A percentile compares a stretch with the other conserved stretches of the same genome.
Evolutionary conservation across 1,139 yeast species (phyloP).

Genomic region (Geotrichum histeridarum): DNA sequence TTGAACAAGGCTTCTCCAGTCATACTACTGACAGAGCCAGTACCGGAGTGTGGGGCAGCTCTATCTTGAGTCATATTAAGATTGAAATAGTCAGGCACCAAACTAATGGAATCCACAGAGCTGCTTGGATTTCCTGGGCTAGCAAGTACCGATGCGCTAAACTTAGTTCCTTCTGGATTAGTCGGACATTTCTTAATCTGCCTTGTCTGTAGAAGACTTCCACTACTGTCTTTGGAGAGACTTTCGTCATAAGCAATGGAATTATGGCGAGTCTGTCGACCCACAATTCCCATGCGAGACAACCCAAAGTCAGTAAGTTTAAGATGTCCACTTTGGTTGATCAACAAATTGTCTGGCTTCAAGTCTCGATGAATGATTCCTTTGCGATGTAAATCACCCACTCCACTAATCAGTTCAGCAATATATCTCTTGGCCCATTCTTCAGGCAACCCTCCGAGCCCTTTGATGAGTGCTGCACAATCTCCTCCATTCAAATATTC

Average conservation of each 20-base stretch:
- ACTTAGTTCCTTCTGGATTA: not conserved
- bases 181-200: not conserved
- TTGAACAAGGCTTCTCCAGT: constrained; percentile 16
- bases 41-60: not conserved
- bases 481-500: constrained; percentile 96
- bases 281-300: constrained; percentile 80
- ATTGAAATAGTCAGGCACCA: constrained; percentile 33
- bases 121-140: not conserved
- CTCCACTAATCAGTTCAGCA: constrained; percentile 87
- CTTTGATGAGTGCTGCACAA: constrained; percentile 76
- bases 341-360: constrained; percentile 88
- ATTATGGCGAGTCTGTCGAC: constrained; percentile 59
- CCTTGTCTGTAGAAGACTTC: not conserved
- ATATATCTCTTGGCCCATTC: constrained; percentile 79
- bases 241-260: constrained; percentile 12
- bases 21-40: constrained; percentile 12
- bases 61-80: not conserved
- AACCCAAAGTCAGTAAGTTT: constrained; percentile 93
- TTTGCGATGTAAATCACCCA: constrained; percentile 76
- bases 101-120: constrained; percentile 28
- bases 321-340: constrained; percentile 81
- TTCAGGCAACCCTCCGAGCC: constrained; percentile 74
- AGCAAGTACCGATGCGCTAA: not conserved
- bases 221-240: not conserved
- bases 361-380: constrained; percentile 93